These are phyloP conservation scores for Hypoxylon sp. DNA, from an alignment of 2,329 filamentous ascomycete genomes.

Conservation along the genomic window DNA sequence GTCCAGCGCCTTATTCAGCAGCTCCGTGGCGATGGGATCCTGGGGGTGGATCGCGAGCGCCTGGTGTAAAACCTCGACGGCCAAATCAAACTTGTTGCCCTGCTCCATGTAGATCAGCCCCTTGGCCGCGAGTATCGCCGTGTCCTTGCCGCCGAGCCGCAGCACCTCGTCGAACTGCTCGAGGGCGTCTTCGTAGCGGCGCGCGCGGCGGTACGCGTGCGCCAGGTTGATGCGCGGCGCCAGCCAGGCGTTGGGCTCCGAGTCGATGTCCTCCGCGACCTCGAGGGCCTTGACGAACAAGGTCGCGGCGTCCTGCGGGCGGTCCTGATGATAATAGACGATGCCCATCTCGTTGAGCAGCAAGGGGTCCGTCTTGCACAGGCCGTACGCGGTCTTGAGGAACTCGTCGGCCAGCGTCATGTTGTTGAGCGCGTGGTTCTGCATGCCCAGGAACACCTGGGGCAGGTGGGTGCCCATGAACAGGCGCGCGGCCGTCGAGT, in stretches of 20 bases:
- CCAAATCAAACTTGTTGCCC: constrained; percentile 75
- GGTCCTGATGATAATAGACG: constrained; percentile 92
- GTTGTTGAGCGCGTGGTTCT: constrained; percentile 95
- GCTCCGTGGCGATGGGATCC: constrained; percentile 82
- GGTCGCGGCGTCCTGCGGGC: constrained; percentile 78
- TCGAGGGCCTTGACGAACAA: constrained; percentile 83
- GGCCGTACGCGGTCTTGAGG: constrained; percentile 84
- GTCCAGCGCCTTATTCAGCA: constrained; percentile 77
- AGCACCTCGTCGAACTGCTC: constrained; percentile 88
- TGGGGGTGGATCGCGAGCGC: constrained; percentile 82
- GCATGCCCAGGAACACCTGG: constrained; percentile 97
- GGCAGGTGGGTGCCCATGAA: constrained; percentile 98
- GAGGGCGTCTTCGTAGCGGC: constrained; percentile 77
- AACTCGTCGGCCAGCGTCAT: constrained; percentile 95
- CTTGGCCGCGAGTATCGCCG: constrained; percentile 82
- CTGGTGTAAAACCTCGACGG: constrained; percentile 85
- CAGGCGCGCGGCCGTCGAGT: constrained; percentile 91
- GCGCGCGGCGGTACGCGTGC: constrained; percentile 82
- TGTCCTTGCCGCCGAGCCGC: constrained; percentile 82
- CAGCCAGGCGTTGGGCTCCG: constrained; percentile 84
- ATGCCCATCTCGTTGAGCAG: constrained; percentile 96
- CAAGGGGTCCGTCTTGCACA: constrained; percentile 87
- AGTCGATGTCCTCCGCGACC: constrained; percentile 83
- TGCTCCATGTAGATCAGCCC: constrained; percentile 86
- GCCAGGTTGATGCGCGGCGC: constrained; percentile 89